Conservation (phyloP, 2,329 filamentous ascomycete genomes). For the Trichoderma citrinoviride region DNA sequence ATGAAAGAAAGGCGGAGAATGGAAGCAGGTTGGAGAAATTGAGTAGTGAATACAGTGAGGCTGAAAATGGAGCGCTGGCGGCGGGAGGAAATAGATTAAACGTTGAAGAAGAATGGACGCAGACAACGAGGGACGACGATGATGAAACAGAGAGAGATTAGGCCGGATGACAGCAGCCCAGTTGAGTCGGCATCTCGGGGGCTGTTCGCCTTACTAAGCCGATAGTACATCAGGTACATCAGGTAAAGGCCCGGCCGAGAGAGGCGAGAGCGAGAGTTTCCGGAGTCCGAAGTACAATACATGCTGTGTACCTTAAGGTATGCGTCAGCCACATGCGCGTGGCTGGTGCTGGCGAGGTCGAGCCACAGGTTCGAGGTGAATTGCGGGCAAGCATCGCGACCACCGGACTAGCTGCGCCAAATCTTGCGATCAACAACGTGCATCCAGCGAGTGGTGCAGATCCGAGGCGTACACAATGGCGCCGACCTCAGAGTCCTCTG, state of each 20-base stretch:
- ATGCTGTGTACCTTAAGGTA: too few species aligned
- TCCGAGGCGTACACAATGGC: conserved; percentile 34
- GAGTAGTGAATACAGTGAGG: not conserved
- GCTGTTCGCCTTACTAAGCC: not conserved
- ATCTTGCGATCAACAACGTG: conserved; percentile 5
- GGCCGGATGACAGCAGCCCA: conserved; percentile 10
- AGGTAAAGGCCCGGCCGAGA: too few species aligned
- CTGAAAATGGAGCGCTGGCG: not conserved
- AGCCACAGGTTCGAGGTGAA: conserved; percentile 13
- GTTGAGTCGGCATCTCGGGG: not conserved
- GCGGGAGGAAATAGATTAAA: conserved; percentile 1
- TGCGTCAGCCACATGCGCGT: not conserved
- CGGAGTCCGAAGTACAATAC: too few species aligned
- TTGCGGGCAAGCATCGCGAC: conserved; percentile 10
- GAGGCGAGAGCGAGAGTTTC: not conserved
- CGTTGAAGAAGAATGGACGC: conserved; percentile 1
- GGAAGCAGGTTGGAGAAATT: not conserved
- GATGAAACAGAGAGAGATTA: conserved; percentile 12
- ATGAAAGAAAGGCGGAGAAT: not conserved
- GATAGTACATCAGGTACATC: too few species aligned
- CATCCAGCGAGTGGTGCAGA: conserved; percentile 15
- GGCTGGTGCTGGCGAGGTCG: conserved; percentile 13
- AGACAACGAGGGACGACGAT: conserved; percentile 6
- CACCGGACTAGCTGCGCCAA: conserved; percentile 1
- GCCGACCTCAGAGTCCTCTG: conserved; percentile 32